Evolutionary conservation across 129 eudicot species (phyloP), one percentile per base, ranked within the genome.

Genomic region (Arctium minus): DNA sequence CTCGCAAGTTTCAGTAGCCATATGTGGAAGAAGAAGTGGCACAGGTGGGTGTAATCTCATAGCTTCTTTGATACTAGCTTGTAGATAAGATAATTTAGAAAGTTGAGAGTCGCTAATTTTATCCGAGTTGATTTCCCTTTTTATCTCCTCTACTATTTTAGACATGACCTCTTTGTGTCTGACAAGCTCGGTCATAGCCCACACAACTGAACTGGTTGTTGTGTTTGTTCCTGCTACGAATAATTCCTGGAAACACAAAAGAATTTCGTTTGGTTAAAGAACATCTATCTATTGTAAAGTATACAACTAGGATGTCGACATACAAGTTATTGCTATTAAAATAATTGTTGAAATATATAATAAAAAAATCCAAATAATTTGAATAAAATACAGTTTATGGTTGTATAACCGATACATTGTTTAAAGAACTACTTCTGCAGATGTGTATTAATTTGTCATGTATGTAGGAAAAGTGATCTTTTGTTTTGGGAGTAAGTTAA

Each of bases 21-120:
- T n/a, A 18, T 73, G 84, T 8, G 84, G 84, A 35, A 80, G 71
- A 33, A 79, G 74, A 39, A 72, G 73, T 9, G 79, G 84, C 29
- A 53, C 78, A 32, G 84, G 84, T 3, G 84, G 71, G 48, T 80
- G 84, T 11, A 80, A 72, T 50, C 84, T 73, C 15, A 72, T 69
- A 27, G 82, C 73, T 27, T 79, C 82, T 46, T 79, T 79, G 1
- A 79, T 72, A 40, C 75, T 64, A 12, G 84, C 84, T 3, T 72
- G 67, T 5, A 80, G 39, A 72, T 80, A 80, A 18, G 84, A 72
- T 17, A 78, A 60, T 60, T 39, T 50, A 36, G 50, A 64, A 4
- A n/a, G 12, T n/a, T 64, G 35, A 18, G 73, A 64, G 40, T 78
- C 73, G 11, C 6, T 64, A 3, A 36, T 62, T 44, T 2, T 75